Base-by-base conservation (phyloP, 2,329 filamentous ascomycete genomes). In the Fusarium protoensiforme region DNA sequence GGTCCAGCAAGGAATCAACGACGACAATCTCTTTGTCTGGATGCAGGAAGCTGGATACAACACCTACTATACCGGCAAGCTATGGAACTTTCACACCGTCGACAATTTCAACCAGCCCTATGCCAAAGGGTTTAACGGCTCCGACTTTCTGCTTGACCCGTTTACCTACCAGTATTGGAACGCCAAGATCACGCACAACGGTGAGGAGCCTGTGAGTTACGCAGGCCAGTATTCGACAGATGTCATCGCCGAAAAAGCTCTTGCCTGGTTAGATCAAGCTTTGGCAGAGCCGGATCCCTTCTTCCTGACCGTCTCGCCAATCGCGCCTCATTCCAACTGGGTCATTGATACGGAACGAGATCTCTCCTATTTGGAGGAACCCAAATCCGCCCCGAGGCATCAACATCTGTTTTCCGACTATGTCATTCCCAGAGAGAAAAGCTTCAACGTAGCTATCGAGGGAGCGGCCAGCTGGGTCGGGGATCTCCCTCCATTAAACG, bases 51-150 rank as follows among this genome's bases (percentile, higher is more conserved):
- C 87, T 1, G 91, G 91, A 2, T 93, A 93, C 78, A 88, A 89
- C 75, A 93, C 91, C 0, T 93, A 92, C 77, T 93, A 93, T 75
- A 88, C 88, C 0, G 92, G 91, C n/a, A 94, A 94, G 77, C 83
- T 93, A 16, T 91, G 91, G 83, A 94, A 94, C 74, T 84, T 86
- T 0, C 90, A 92, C 64, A 87, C 84, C 0, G 83, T 88, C 3
- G 77, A 84, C 1, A 93, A 91, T 69, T 93, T 92, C 79, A 81
- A 91, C 75, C 81, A 35, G 83, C 14, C 87, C 90, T 31, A 85
- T 88, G 16, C 89, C 11, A 36, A 27, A 11, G 36, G 36, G 36
- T 59, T 39, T 10, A 59, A 39, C 7, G 14, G 20, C 2, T 59
- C 56, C 2, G 63, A 69, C 43, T 69, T 68, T 24, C 31, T 69